Evolutionary conservation across 2,329 filamentous ascomycete species (phyloP).

Genomic region (Ceratocystis huliohia): DNA sequence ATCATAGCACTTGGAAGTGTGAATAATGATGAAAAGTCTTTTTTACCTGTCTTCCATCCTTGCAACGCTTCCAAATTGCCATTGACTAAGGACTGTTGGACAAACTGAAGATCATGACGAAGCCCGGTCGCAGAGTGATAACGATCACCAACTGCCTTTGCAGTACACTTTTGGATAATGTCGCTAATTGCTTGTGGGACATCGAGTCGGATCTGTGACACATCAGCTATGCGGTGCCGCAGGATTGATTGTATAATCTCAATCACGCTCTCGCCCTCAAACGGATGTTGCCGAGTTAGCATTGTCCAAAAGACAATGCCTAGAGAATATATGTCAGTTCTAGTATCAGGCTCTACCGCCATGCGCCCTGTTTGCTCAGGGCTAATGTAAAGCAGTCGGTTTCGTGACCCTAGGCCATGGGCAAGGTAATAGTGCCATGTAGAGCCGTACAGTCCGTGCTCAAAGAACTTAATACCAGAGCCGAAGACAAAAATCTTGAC

Average conservation of each 20-base stretch:
- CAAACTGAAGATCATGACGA: slow-evolving; percentile 62
- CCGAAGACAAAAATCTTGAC: slow-evolving; percentile 79
- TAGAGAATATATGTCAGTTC: slow-evolving; percentile 87
- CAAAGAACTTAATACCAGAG: slow-evolving; percentile 74
- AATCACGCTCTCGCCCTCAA: slow-evolving; percentile 65
- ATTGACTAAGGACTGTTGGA: slow-evolving; percentile 61
- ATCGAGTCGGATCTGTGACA: slow-evolving; percentile 66
- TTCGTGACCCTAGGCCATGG: slow-evolving; percentile 71
- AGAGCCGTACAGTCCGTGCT: slow-evolving; percentile 73
- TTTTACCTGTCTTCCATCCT: slow-evolving; percentile 64
- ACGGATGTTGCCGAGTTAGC: slow-evolving; percentile 66
- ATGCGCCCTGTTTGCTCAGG: slow-evolving; percentile 90
- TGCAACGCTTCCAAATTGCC: slow-evolving; percentile 60
- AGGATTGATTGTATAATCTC: slow-evolving; percentile 88
- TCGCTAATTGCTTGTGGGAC: slow-evolving; percentile 69
- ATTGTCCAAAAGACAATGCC: slow-evolving; percentile 83
- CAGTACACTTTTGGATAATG: slow-evolving; percentile 84
- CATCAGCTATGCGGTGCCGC: slow-evolving; percentile 60
- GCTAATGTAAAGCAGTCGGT: slow-evolving; percentile 83
- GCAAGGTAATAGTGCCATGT: slow-evolving; percentile 70
- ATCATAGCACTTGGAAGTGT: slow-evolving; percentile 72
- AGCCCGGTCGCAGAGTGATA: slow-evolving; percentile 84
- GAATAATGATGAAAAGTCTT: slow-evolving; percentile 86
- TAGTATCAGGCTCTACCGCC: slow-evolving; percentile 78
- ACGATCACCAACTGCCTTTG: slow-evolving; percentile 73